Percentiles rank a stretch among this genome's conserved stretches.
Conservation (phyloP, 371 early-diverging fungal genomes). For the Catenaria anguillulae region DNA sequence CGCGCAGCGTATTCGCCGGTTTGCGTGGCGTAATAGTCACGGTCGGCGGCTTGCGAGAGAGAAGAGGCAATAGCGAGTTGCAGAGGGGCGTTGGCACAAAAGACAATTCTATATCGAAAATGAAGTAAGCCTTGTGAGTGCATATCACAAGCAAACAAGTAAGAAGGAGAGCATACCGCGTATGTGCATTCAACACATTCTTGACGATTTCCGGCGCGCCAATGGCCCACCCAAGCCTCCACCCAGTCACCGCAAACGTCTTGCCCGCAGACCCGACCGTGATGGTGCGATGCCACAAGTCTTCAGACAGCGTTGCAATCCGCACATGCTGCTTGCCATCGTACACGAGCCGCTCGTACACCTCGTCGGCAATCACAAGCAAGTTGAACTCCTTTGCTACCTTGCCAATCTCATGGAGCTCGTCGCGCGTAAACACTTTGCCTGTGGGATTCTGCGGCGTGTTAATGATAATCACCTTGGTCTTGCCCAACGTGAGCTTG, state of each 20-base stretch:
- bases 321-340: constrained; percentile 49
- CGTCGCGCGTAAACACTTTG: constrained; percentile 54
- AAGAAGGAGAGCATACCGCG: constrained; percentile 25
- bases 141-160: not conserved
- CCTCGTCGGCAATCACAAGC: constrained; percentile 84
- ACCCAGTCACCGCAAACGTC: constrained; percentile 88
- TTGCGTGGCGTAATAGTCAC: constrained; percentile 56
- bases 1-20: constrained; percentile 46
- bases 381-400: constrained; percentile 69
- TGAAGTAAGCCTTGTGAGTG: not conserved
- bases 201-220: constrained; percentile 61
- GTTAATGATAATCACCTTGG: constrained; percentile 82
- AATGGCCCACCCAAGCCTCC: constrained; percentile 91
- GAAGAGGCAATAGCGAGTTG: constrained; percentile 68
- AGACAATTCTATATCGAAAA: constrained; percentile 40
- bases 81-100: constrained; percentile 73
- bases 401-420: constrained; percentile 59
- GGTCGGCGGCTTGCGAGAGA: constrained; percentile 44
- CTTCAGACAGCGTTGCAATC: constrained; percentile 60
- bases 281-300: constrained; percentile 78
- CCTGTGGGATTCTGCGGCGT: constrained; percentile 83
- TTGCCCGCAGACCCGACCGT: constrained; percentile 90
- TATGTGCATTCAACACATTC: constrained; percentile 70
- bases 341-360: constrained; percentile 83
- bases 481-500: constrained; percentile 56